Evolutionary conservation across 2,329 filamentous ascomycete genomes (phyloP), one percentile per base, ranked within the genome.

Genomic region (Cryphonectria naterciae): DNA sequence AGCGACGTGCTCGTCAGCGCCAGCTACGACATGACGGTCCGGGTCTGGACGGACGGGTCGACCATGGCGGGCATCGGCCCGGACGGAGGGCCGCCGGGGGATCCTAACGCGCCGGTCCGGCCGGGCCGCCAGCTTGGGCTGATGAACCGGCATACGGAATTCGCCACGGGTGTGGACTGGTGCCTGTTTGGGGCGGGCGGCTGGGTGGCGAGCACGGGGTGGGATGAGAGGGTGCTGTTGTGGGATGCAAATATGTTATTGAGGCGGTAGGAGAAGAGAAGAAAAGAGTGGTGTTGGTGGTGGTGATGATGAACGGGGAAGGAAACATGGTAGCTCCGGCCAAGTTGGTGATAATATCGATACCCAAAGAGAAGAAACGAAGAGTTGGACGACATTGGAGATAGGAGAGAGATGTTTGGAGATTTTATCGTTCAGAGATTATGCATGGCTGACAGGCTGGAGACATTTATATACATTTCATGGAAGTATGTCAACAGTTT

Each of bases 21-120:
- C 1, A 96, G 94, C 78, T 99, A 99, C 81, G 96, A 99, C 81
- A 99, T 99, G 96, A 97, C 93, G 7, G 97, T 96, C 75, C 89
- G 96, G 43, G 86, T 98, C 65, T 99, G 96, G 96, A 94, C 91
- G 15, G 96, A 98, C 78, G 93, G 83, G 6, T 85, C 85, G 2
- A 79, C 80, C 5, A 80, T 76, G 74, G 63, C 63, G 19, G 63
- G 63, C 19, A 32, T 65, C 15, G 63, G 43, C 5, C 37, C 70
- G 52, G 11, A 46, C 54, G 37, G 61, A 28, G 39, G 25, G 25
- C 39, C 28, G 32, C 63, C 62, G 35, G 62, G 35, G 75, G 80
- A 79, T 66, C 79, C 73, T 76, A 67, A 75, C 15, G 77, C 77
- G 43, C 78, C 81, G 0, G 80, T 84, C 1, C 80, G 84, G 11